Conservation (phyloP, 257 asterid genomes). For the Ballota nigra region DNA sequence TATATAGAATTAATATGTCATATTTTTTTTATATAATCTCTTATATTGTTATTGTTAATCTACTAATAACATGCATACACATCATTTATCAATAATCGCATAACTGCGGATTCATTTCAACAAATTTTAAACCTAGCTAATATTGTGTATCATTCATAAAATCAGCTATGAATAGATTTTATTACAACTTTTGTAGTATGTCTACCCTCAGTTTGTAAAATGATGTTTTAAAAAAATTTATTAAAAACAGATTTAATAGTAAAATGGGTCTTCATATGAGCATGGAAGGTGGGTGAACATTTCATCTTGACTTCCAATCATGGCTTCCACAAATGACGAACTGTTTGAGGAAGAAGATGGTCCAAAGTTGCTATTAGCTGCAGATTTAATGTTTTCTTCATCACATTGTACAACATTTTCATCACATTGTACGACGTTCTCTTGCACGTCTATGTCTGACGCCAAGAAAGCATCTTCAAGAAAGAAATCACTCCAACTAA, state of each 20-base stretch:
- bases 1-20: no score
- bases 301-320: constrained; percentile 68
- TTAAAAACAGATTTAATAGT: constrained; percentile 5
- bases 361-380: constrained; percentile 19
- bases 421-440: background rate
- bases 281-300: constrained; percentile 54
- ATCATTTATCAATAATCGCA: background rate
- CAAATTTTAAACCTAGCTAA: background rate
- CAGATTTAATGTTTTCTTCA: constrained; percentile 5
- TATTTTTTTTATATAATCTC: no score
- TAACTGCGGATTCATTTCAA: background rate
- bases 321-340: constrained; percentile 76
- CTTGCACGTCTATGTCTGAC: constrained; percentile 7
- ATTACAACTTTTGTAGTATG: background rate
- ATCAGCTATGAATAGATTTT: background rate
- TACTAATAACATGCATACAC: background rate
- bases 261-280: constrained; percentile 58
- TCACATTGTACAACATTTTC: background rate
- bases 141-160: background rate
- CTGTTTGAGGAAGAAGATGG: constrained; percentile 36
- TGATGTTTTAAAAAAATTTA: background rate
- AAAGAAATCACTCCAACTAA: constrained; percentile 80
- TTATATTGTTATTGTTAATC: no score
- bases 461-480: constrained; percentile 53
- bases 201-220: background rate